Evolutionary conservation across 2,329 filamentous ascomycete species (phyloP).

Genomic region (Alternaria hordeiaustralica): DNA sequence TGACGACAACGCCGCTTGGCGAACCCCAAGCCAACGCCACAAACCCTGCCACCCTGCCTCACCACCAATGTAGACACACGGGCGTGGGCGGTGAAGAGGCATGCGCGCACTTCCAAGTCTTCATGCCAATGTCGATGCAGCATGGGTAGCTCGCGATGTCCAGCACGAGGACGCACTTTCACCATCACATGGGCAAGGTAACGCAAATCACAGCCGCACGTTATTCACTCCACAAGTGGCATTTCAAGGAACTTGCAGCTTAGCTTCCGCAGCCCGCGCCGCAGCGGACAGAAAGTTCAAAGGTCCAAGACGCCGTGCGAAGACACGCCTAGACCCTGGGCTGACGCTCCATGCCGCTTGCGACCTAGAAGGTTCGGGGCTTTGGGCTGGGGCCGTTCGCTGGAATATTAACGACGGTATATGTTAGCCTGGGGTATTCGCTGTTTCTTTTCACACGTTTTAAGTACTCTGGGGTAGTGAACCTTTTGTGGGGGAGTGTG

Average conservation of each 20-base stretch:
- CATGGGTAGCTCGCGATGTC: neutral
- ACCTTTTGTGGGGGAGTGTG: neutral
- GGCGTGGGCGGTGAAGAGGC: neutral
- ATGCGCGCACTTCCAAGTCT: neutral
- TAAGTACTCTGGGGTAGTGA: neutral
- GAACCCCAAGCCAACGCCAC: neutral
- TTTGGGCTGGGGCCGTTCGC: neutral
- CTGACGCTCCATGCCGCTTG: neutral
- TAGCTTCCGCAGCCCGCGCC: conserved; percentile 1
- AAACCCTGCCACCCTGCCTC: neutral
- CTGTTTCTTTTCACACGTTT: neutral
- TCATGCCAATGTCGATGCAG: neutral
- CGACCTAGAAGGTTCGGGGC: neutral
- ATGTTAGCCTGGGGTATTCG: neutral
- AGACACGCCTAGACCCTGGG: conserved; percentile 1
- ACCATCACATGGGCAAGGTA: neutral
- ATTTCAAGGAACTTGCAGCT: neutral
- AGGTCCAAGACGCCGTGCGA: neutral
- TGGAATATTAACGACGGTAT: neutral
- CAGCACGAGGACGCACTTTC: neutral
- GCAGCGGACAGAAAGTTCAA: neutral
- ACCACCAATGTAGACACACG: neutral
- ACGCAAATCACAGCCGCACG: neutral
- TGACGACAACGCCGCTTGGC: neutral
- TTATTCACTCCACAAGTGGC: neutral